Evolutionary conservation across 2,329 filamentous ascomycete species (phyloP).

Genomic region (Fusarium aywerte): DNA sequence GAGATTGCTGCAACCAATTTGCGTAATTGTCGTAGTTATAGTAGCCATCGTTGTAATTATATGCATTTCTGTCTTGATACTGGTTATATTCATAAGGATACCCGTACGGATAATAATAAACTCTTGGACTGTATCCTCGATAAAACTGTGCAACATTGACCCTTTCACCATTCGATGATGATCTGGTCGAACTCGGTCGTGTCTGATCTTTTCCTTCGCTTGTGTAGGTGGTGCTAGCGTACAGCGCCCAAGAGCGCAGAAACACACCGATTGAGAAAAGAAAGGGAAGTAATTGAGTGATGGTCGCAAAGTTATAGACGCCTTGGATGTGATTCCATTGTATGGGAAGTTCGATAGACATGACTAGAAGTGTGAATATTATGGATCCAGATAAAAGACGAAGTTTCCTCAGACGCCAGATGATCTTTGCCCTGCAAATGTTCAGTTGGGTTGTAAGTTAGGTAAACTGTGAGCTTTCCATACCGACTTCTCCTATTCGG

Average conservation of each 20-base stretch:
- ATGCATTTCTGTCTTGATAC: neutral
- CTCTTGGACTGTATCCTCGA: neutral
- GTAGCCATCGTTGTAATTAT: neutral
- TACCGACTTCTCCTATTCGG: constrained; percentile 41
- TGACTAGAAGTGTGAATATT: constrained; percentile 47
- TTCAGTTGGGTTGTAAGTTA: neutral
- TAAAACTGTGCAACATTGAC: neutral
- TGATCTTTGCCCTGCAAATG: constrained; percentile 32
- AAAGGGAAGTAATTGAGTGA: constrained; percentile 50
- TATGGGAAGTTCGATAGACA: constrained; percentile 50
- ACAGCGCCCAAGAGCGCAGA: constrained; percentile 42
- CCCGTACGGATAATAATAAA: neutral
- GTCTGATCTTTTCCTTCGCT: neutral
- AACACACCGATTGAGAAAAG: constrained; percentile 48
- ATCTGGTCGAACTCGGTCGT: neutral
- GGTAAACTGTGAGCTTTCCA: too few relatives aligned
- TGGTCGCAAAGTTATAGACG: constrained; percentile 42
- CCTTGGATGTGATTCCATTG: constrained; percentile 48
- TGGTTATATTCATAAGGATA: constrained; percentile 6
- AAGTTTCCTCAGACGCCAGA: constrained; percentile 38
- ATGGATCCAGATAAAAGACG: constrained; percentile 33
- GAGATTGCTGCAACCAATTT: neutral
- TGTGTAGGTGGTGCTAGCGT: constrained; percentile 6
- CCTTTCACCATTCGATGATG: neutral
- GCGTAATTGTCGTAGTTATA: neutral